Evolutionary conservation across 208 protist genomes (phyloP), one percentile per base, ranked within the genome.

Genomic region (Trypanosoma cruzi): DNA sequence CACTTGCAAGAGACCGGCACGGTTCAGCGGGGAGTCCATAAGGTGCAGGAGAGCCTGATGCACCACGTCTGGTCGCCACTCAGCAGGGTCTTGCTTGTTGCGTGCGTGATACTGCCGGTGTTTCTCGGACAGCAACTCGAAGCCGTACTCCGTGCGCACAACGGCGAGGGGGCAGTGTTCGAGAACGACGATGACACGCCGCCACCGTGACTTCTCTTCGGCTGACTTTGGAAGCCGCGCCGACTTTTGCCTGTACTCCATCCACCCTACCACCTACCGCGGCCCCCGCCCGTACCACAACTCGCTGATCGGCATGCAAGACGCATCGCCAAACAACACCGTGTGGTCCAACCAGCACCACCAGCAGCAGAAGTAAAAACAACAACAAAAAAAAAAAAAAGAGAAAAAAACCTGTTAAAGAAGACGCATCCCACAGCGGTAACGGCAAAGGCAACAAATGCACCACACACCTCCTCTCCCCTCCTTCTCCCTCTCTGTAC

Each of bases 11-110:
- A 92, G 73, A 31, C 98, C 98, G 1, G 98, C 97, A 65, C 99
- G 99, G 79, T 99, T 99, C 7, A 99, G 75, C 13, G 99, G 97
- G 59, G 89, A 98, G 80, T 99, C 99, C 14, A 99, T 88, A 20
- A 99, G 84, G 49, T 98, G 96, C 40, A 99, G 82, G 24, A 99
- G 82, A 68, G 96, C 98, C 89, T 99, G 98, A 75, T 99, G 99
- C 26, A 97, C 84, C 37, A 99, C 99, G 80, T 99, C 99, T 8
- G 98, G 99, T 52, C 99, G 90, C 79, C 88, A 96, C 64, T 99
- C 96, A 0, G 93, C 92, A 7, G 95, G 88, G 71, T 99, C 94
- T 60, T 93, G 84, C 42, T 97, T 90, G 80, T 96, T 74, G 66
- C 98, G 98, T n/a, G 82, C 84, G 71, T 99, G 81, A 72, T 99